Conservation (phyloP, 306 rosid genomes). For the Vigna nakashimae region DNA sequence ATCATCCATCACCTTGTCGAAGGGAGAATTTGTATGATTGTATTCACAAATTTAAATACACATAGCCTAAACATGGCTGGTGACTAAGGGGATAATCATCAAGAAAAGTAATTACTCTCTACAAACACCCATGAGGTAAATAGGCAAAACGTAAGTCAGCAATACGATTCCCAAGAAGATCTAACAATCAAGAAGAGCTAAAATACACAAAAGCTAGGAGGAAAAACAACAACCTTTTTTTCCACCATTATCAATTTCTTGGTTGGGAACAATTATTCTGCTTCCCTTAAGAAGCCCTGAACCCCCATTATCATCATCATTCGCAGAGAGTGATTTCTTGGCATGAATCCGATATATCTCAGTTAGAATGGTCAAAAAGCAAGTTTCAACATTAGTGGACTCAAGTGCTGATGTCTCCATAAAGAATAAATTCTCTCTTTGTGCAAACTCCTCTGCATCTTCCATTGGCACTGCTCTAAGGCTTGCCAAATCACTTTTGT, state of each 20-base stretch:
- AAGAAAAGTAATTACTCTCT: slow-evolving; percentile 35
- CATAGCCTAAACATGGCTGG: slow-evolving; percentile 35
- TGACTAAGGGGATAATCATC: slow-evolving; percentile 20
- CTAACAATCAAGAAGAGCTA: background rate
- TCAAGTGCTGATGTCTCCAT: slow-evolving; percentile 97
- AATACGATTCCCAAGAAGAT: slow-evolving; percentile 23
- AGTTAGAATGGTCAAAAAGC: slow-evolving; percentile 73
- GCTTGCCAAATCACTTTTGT: slow-evolving; percentile 79
- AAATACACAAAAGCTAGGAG: slow-evolving; percentile 44
- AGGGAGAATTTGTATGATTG: slow-evolving; percentile 51
- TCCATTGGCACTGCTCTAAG: slow-evolving; percentile 92
- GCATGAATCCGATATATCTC: slow-evolving; percentile 78
- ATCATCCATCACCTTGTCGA: slow-evolving; percentile 11
- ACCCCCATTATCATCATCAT: slow-evolving; percentile 50
- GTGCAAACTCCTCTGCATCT: slow-evolving; percentile 92
- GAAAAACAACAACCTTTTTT: slow-evolving; percentile 70
- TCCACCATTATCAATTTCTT: slow-evolving; percentile 40
- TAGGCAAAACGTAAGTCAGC: slow-evolving; percentile 26
- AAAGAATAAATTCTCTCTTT: slow-evolving; percentile 89
- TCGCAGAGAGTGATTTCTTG: slow-evolving; percentile 66
- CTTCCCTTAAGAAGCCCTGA: slow-evolving; percentile 74
- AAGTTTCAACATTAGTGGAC: slow-evolving; percentile 87
- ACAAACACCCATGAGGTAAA: slow-evolving; percentile 26
- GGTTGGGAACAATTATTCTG: slow-evolving; percentile 67
- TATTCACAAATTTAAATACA: slow-evolving; percentile 48